Base-by-base conservation (phyloP, 2,329 filamentous ascomycete genomes). In the Colletotrichum chlorophyti region DNA sequence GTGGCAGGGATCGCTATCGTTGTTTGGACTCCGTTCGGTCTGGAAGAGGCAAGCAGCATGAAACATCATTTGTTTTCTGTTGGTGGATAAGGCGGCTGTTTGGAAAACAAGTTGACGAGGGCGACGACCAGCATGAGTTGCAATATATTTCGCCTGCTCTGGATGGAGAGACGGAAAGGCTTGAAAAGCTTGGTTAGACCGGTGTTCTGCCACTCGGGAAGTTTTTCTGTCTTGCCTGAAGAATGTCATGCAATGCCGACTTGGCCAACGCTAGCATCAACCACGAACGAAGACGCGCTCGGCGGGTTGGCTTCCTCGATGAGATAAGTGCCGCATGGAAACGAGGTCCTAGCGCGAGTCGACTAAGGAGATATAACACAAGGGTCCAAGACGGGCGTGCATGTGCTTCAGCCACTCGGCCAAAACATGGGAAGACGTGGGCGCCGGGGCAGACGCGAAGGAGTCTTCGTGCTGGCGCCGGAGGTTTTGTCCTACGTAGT, bases 401-500 rank as follows among this genome's bases (percentile, higher is more conserved):
- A 38, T 58, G 32, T 41, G 53, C 48, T 31, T 32, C 40, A 58
- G 53, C 53, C 53, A 52, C 47, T 27, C 17, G 31, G 26, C 21
- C 14, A 14, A 15, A 8, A 34, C n/a, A n/a, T n/a, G 19, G n/a
- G 37, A 27, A 21, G 26, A 43, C 23, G n/a, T 12, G 7, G 5
- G 43, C 29, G 6, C 12, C 15, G 32, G 48, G 37, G 15, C 6
- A 15, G 40, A 19, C 41, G 49, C 50, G 49, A 58, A 58, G 54
- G 54, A 58, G 24, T 40, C 31, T 37, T 37, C 6, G n/a, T 32
- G 43, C 23, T 43, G 51, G 37, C 51, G 37, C 55, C 55, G 51
- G 35, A 26, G 31, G 55, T 59, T 59, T 59, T 49, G 51, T 35
- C 37, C 35, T 31, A 37, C 14, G 50, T n/a, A n/a, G n/a, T n/a